A percentile compares a stretch with the other conserved stretches of the same genome.
phyloP scores from a whole-genome alignment of 1,139 yeast genomes.

The Ogataea hybrid region DNA sequence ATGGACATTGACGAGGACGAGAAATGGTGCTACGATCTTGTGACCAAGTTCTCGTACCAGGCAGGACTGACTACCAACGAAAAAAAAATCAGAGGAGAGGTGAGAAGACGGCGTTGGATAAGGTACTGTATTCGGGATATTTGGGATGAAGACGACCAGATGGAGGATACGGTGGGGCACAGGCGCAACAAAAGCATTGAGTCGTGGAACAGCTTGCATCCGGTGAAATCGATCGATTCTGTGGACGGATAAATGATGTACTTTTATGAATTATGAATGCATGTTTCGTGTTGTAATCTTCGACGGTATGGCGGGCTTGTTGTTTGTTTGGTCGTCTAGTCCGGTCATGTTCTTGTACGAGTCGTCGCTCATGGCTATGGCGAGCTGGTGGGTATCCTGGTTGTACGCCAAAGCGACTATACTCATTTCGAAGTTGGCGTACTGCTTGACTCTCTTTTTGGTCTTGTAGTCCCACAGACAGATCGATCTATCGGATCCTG shows the following conservation, averaged over 20 bases:
- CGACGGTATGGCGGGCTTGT: constrained; percentile 17
- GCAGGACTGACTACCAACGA: constrained; percentile 17
- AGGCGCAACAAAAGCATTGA: constrained; percentile 14
- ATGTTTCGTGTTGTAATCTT: constrained; percentile 17
- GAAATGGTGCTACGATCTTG: constrained; percentile 73
- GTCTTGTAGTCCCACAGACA: constrained; percentile 75
- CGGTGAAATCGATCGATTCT: constrained; percentile 11
- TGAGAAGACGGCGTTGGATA: constrained; percentile 34
- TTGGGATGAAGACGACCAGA: constrained; percentile 19
- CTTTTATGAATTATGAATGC: constrained; percentile 10
- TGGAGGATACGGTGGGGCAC: constrained; percentile 5
- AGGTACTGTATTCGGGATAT: constrained; percentile 29
- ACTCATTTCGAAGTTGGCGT: constrained; percentile 45
- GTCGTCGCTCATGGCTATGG: constrained; percentile 66
- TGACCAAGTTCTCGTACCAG: constrained; percentile 20
- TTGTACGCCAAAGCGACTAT: constrained; percentile 51
- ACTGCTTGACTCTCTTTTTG: constrained; percentile 60
- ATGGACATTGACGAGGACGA: constrained; percentile 64
- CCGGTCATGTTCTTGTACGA: constrained; percentile 38
- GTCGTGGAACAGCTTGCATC: constrained; percentile 8
- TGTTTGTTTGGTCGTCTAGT: constrained; percentile 16
- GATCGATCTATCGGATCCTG: constrained; percentile 76
- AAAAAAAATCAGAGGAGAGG: constrained; percentile 28
- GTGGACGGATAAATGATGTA: constrained; percentile 10
- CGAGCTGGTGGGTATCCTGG: constrained; percentile 37